Evolutionary conservation across 805 yeast genomes (phyloP), one percentile per base, ranked within the genome.

Genomic region (Sugiyamaella qingdaonensis): DNA sequence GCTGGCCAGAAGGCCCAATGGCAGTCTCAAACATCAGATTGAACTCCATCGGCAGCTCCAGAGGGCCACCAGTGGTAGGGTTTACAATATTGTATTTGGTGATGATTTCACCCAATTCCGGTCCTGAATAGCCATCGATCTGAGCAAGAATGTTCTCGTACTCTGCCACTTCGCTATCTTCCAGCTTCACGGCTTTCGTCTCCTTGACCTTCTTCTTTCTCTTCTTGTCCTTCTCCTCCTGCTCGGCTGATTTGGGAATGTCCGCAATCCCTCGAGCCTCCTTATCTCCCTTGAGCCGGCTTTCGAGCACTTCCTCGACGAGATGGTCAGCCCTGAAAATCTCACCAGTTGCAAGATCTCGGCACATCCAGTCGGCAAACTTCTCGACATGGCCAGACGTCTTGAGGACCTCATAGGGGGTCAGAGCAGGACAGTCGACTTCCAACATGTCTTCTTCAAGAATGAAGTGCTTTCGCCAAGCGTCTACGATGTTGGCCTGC

Each of bases 321-420:
- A 94, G 77, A 73, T 94, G 99, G 73, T 94, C 99, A 50, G 97
- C 98, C 74, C 99, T 82, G 78, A 94, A 94, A 63, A 94, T 94
- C 75, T 94, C 99, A 61, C 99, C 99, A 39, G 97, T 88, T 69
- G 88, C 88, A 66, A 83, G 76, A 73, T 94, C 99, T 66, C 87
- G 84, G 73, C 97, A 90, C 99, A 94, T 94, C 97, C 96, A 94
- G 73, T 94, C 99, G 61, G 97, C 88, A 69, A 94, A 94, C 78
- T 94, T 94, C 72, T 94, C 99, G 60, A 94, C 99, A 72, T 94
- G 99, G 64, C 99, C 99, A 48, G 98, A 92, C 43, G 99, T 95
- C 77, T 95, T 95, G 70, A 94, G 79, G 34, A 94, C 99, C 71
- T 95, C 99, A 67, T 88, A 84, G 13, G 99, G 99, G 47, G 99